These are phyloP conservation scores for Candida morakotiae DNA, from an alignment of 805 yeast genomes.

Conservation along the genomic window DNA sequence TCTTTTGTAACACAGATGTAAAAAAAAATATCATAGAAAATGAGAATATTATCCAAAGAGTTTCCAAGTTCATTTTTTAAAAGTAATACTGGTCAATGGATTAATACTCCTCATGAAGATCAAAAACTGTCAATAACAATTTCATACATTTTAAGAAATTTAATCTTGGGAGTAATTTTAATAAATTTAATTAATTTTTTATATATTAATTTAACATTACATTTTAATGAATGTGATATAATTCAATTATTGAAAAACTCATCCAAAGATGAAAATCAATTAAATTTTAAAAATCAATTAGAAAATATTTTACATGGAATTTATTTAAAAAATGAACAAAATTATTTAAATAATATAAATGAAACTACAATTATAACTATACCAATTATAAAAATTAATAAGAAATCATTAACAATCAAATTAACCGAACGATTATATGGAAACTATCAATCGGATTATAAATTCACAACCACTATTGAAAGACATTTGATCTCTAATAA, in stretches of 20 bases:
- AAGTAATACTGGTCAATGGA: conserved; percentile 5
- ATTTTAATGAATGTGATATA: conserved; percentile 5
- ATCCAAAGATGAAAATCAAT: neutral
- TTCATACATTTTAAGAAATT: conserved; percentile 1
- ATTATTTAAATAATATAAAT: conserved; percentile 12
- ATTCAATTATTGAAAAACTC: conserved; percentile 3
- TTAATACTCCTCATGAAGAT: conserved; percentile 1
- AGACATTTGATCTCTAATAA: neutral
- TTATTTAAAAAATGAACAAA: conserved; percentile 17
- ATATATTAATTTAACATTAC: conserved; percentile 1
- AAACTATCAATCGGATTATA: neutral
- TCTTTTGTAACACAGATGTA: conserved; percentile 1
- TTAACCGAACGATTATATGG: conserved; percentile 4
- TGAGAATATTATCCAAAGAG: conserved; percentile 7
- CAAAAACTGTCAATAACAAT: neutral
- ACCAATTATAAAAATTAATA: conserved; percentile 12
- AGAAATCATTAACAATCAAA: neutral
- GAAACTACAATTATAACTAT: conserved; percentile 15
- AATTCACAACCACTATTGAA: neutral
- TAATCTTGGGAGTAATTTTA: conserved; percentile 4
- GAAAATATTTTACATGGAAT: conserved; percentile 12
- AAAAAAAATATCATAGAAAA: neutral
- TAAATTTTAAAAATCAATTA: neutral
- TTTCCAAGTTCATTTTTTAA: conserved; percentile 7
- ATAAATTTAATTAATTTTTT: conserved; percentile 4